Percentiles rank a stretch among this genome's conserved stretches.
phyloP scores from a whole-genome alignment of 1,284 basidiomycete species.

The Schizophyllum commune region DNA sequence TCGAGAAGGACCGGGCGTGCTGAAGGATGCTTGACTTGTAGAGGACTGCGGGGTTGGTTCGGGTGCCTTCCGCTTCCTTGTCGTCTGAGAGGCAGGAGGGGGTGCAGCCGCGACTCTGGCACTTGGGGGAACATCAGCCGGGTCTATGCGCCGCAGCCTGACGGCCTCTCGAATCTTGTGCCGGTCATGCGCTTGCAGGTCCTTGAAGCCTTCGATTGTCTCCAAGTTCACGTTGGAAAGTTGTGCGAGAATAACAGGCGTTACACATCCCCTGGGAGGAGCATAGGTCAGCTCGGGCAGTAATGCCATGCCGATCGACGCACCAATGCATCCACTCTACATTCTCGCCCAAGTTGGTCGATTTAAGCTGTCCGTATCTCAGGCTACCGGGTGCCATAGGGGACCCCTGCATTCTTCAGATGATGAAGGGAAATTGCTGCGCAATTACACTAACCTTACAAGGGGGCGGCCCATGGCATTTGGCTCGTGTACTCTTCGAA shows the following conservation, averaged over 20 bases:
- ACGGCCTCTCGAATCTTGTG: conserved; percentile 53
- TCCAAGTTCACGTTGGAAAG: conserved; percentile 39
- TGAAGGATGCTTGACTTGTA: not conserved
- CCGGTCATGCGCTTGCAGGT: conserved; percentile 54
- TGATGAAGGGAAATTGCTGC: conserved; percentile 1
- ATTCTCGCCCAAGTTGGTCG: conserved; percentile 45
- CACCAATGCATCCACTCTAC: conserved; percentile 74
- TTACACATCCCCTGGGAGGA: conserved; percentile 59
- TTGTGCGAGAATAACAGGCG: conserved; percentile 41
- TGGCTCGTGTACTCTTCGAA: conserved; percentile 57
- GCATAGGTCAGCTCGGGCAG: too few relatives aligned
- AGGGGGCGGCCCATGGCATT: conserved; percentile 55
- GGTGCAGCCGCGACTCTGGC: conserved; percentile 20
- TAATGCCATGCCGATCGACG: conserved; percentile 7
- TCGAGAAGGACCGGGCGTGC: not conserved
- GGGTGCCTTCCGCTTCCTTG: conserved; percentile 6
- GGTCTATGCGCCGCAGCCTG: conserved; percentile 41
- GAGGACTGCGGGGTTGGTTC: not conserved
- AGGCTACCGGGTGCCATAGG: conserved; percentile 45
- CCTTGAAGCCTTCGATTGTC: conserved; percentile 39
- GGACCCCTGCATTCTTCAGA: conserved; percentile 28
- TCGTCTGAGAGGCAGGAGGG: not conserved
- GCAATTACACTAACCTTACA: conserved; percentile 34
- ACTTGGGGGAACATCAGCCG: conserved; percentile 42
- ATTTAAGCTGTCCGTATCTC: conserved; percentile 49